These are phyloP conservation scores for Ceraceosorus bombacis DNA, from an alignment of 1,284 basidiomycete species.

Conservation along the genomic window DNA sequence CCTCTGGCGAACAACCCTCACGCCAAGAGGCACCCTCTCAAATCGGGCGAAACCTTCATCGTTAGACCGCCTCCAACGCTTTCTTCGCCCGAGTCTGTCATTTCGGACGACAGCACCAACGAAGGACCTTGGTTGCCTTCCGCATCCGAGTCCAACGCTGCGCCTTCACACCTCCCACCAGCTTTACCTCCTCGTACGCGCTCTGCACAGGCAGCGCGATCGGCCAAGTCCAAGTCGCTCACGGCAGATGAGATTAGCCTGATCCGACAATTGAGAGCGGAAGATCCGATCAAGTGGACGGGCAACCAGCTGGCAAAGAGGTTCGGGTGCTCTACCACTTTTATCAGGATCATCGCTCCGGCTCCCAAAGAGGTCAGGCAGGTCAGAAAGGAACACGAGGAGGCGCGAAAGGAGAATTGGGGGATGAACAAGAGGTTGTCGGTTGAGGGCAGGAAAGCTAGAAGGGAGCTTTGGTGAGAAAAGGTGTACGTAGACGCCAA, in stretches of 20 bases:
- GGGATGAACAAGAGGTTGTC: conserved; percentile 32
- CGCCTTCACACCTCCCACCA: not conserved
- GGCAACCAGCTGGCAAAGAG: conserved; percentile 27
- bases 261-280: conserved; percentile 31
- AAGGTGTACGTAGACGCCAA: too few relatives aligned
- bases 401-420: conserved; percentile 26
- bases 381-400: conserved; percentile 22
- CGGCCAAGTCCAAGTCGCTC: conserved; percentile 8
- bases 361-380: conserved; percentile 24
- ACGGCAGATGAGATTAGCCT: conserved; percentile 29
- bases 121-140: not conserved
- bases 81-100: conserved; percentile 16
- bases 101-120: not conserved
- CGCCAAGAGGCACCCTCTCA: conserved; percentile 30
- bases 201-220: not conserved
- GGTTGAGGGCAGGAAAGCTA: conserved; percentile 11
- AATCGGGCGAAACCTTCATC: conserved; percentile 39
- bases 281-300: conserved; percentile 31
- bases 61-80: conserved; percentile 36
- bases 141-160: not conserved
- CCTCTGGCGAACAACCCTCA: conserved; percentile 30
- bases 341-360: conserved; percentile 41
- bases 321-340: conserved; percentile 36
- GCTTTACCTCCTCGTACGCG: not conserved
- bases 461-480: conserved; percentile 14